Base-by-base conservation (phyloP, 2,329 filamentous ascomycete species). In the Pseudovirgaria hyperparasitica region DNA sequence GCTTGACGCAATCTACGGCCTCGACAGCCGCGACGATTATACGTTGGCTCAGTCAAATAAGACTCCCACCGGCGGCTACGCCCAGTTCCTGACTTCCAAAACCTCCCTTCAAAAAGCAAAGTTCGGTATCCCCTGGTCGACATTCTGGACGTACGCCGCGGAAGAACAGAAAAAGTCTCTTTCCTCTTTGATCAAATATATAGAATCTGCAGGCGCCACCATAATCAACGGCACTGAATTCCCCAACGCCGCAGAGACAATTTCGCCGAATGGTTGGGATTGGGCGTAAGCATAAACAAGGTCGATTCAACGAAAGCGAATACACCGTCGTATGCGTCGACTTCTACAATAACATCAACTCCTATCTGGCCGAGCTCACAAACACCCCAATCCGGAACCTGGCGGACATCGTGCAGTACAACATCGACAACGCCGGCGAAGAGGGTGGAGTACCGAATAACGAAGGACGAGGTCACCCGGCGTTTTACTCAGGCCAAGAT, bases 241-340 rank as follows among this genome's bases (percentile, higher is more conserved):
- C 2, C 70, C 71, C 13, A 58, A 71, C 44, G 67, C 71, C 40
- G 50, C 73, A 41, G 67, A 55, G 0, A 68, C 81, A 14, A 65
- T 84, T 9, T 68, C 66, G 17, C 74, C 71, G 0, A 48, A 67
- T 25, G 74, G 75, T n/a, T 85, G 77, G 77, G 62, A 84, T 48
- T 85, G 79, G 66, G 75, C 79, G 40, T 77, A 71, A 35, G 76
- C 76, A 9, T 5, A 63, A 58, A 1, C 66, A 74, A 4, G 73
- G 74, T 3, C 72, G 58, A 40, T 55, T 72, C n/a, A 81, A 82
- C 33, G 70, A 82, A 50, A 81, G 73, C 9, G 77, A 82, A 47
- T 82, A 76, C 51, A 79, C 72, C 0, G 70, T 76, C 25, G 62
- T 84, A 37, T 82, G 81, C 48, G 70, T 75, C 0, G 73, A 80